These are phyloP conservation scores for Nannizziopsis arthrosporioides DNA, from an alignment of 2,329 filamentous ascomycete species.

Conservation along the genomic window DNA sequence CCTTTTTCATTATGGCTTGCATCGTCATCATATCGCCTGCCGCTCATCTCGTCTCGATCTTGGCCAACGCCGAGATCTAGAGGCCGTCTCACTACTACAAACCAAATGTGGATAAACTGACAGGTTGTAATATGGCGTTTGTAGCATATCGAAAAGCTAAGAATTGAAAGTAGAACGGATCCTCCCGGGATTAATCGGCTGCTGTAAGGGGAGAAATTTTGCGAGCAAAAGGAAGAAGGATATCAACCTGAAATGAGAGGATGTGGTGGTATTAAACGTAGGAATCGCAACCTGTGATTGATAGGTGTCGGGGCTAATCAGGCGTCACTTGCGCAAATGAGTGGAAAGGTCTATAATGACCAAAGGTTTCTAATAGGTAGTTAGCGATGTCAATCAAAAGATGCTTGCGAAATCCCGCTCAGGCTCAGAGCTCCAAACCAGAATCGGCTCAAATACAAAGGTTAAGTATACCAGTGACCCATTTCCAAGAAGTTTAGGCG, in stretches of 20 bases:
- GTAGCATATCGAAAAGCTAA: slow-evolving; percentile 6
- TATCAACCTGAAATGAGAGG: too few relatives aligned
- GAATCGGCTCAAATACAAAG: too few relatives aligned
- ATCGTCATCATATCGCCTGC: slow-evolving; percentile 2
- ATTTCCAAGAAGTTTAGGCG: background rate
- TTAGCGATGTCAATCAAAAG: background rate
- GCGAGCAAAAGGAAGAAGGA: background rate
- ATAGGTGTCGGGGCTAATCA: too few relatives aligned
- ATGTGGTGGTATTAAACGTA: too few relatives aligned
- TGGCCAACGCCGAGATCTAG: background rate
- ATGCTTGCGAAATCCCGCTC: background rate
- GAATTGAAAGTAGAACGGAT: background rate
- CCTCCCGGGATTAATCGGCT: slow-evolving; percentile 1
- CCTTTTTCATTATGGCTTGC: slow-evolving; percentile 9
- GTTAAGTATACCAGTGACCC: too few relatives aligned
- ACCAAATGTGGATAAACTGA: background rate
- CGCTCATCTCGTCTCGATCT: slow-evolving; percentile 4
- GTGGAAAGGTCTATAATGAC: background rate
- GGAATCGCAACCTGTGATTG: too few relatives aligned
- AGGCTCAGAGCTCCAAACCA: background rate
- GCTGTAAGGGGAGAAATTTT: too few relatives aligned
- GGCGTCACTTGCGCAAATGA: background rate
- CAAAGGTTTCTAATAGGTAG: background rate
- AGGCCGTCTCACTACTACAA: background rate
- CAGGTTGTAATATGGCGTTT: background rate